These are phyloP conservation scores for Cucumis melo DNA, from an alignment of 306 rosid genomes.

Conservation along the genomic window DNA sequence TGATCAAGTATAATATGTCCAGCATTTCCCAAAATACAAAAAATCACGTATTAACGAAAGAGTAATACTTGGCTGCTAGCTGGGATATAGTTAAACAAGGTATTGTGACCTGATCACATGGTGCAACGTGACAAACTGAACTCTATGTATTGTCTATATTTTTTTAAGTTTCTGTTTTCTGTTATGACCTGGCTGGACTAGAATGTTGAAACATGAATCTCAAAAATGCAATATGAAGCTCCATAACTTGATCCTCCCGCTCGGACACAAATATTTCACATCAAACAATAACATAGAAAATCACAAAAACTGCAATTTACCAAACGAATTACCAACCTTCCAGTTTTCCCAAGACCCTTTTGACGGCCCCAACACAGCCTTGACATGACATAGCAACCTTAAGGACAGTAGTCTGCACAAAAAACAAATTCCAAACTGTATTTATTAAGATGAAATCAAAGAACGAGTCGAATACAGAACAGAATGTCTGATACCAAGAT, in stretches of 20 bases:
- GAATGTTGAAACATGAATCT: not conserved
- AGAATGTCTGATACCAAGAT: not conserved
- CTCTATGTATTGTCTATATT: too few species aligned
- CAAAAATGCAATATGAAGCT: not conserved
- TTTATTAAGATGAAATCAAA: not conserved
- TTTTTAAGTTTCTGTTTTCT: not conserved
- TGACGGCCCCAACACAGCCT: conserved; percentile 89
- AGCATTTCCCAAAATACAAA: not conserved
- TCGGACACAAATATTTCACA: not conserved
- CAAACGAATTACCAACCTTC: conserved; percentile 36
- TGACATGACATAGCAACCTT: conserved; percentile 90
- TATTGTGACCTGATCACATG: not conserved
- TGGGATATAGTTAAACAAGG: not conserved
- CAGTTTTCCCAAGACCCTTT: conserved; percentile 77
- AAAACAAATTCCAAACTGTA: not conserved
- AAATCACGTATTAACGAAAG: not conserved
- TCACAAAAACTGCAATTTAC: not conserved
- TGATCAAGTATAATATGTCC: not conserved
- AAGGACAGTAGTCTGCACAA: conserved; percentile 67
- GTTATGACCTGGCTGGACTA: not conserved
- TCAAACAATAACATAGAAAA: not conserved
- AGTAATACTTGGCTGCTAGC: not conserved
- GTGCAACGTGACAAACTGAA: too few species aligned
- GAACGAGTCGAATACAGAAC: not conserved
- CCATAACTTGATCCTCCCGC: not conserved